phyloP scores from a whole-genome alignment of 2,329 filamentous ascomycete genomes.

The Fusarium keratoplasticum region DNA sequence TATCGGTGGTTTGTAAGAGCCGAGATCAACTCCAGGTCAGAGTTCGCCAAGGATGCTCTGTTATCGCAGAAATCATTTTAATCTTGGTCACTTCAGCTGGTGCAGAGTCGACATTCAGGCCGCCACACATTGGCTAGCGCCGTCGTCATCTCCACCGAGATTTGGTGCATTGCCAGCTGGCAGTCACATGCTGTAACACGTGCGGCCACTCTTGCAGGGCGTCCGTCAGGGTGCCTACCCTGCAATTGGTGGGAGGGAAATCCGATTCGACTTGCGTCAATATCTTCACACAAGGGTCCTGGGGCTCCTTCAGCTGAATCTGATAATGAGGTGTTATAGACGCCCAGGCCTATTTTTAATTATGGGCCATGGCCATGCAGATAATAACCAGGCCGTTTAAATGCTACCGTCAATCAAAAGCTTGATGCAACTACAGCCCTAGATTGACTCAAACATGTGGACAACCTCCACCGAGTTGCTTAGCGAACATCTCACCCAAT shows the following conservation, averaged over 20 bases:
- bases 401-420: neutral
- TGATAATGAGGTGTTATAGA: neutral
- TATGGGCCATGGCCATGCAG: neutral
- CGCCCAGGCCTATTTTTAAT: neutral
- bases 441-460: neutral
- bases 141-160: constrained; percentile 35
- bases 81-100: constrained; percentile 13
- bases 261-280: neutral
- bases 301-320: neutral
- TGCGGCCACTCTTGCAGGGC: constrained; percentile 21
- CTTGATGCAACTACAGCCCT: neutral
- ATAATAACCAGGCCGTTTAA: neutral
- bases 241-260: constrained; percentile 18
- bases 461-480: neutral
- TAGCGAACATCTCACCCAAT: constrained; percentile 1
- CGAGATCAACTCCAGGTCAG: constrained; percentile 21
- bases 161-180: constrained; percentile 42
- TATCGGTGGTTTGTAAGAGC: constrained; percentile 15
- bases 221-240: constrained; percentile 19
- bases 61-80: constrained; percentile 26
- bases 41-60: constrained; percentile 14
- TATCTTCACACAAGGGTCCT: neutral
- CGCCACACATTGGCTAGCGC: constrained; percentile 44
- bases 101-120: constrained; percentile 38
- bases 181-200: constrained; percentile 45